Evolutionary conservation across 164 flowering plant genomes (phyloP), one percentile per base, ranked within the genome.

Genomic region (Magnolia sinica): DNA sequence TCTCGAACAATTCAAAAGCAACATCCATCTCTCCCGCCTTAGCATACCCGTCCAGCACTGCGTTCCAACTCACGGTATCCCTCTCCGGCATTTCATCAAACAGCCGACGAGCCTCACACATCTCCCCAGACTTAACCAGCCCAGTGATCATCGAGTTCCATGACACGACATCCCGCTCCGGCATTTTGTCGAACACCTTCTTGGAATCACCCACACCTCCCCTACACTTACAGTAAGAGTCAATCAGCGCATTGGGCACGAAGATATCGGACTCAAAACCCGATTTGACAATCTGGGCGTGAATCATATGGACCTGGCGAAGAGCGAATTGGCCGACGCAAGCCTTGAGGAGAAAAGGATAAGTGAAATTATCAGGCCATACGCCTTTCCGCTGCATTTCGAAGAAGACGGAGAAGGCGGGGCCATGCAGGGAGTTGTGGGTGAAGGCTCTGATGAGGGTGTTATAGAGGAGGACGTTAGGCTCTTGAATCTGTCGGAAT

Each of bases 1-100:
- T 83, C 81, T 88, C 84, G 78, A 95, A 95, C 81, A 93, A 31
- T 11, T 90, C 84, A 74, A 88, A 89, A 0, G 95, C 97, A 3
- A 68, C 61, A 72, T 79, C 73, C 92, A 95, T 84, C 29, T 88
- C 87, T 14, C 93, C 94, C 0, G 84, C 87, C 86, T 90, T 92
- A 0, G 73, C 91, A 80, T 89, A 89, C 52, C 92, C 98, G 81
- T 89, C 94, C 79, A 95, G 73, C 7, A 95, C 80, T 0, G 90
- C 84, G 64, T 91, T 95, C 97, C 98, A 93, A 84, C 94, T 93
- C 77, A 91, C 90, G 8, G 65, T 45, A 83, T 95, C 97, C 78
- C 85, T 91, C 65, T 81, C 83, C 18, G 92, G 93, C 97, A 93
- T 95, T 83, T 87, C 91, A 71, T 91, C 97, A 68, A 95, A 95